Percentiles rank a stretch among this genome's conserved stretches.
phyloP scores from a whole-genome alignment of 2,329 filamentous ascomycete genomes.

The Talaromyces sp. region DNA sequence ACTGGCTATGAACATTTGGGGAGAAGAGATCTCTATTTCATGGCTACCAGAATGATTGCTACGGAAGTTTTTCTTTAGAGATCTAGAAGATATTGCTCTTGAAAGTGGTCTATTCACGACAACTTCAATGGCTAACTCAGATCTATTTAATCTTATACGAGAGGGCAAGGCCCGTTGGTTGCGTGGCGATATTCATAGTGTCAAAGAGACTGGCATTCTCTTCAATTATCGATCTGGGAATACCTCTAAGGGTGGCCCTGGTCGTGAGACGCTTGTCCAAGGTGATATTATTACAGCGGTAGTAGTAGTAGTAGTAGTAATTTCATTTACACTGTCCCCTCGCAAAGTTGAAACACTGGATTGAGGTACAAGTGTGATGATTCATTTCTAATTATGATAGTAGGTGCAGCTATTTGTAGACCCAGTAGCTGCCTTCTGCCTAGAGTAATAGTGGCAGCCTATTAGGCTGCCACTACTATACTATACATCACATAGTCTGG shows the following conservation, averaged over 20 bases:
- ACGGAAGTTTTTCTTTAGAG: slow-evolving; percentile 79
- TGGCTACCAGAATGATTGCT: slow-evolving; percentile 78
- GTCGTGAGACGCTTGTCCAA: slow-evolving; percentile 64
- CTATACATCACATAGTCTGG: slow-evolving; percentile 10
- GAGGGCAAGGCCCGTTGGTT: slow-evolving; percentile 75
- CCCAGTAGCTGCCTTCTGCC: slow-evolving; percentile 12
- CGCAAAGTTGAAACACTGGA: slow-evolving; percentile 5
- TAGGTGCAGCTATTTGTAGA: slow-evolving; percentile 14
- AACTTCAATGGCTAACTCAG: slow-evolving; percentile 83
- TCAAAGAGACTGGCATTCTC: slow-evolving; percentile 64
- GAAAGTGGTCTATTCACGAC: slow-evolving; percentile 73
- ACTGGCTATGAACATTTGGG: slow-evolving; percentile 76
- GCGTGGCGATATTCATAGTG: slow-evolving; percentile 73
- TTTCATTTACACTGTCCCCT: background rate
- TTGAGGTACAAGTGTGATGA: slow-evolving; percentile 13
- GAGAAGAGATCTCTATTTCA: slow-evolving; percentile 72
- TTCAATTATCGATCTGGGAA: slow-evolving; percentile 74
- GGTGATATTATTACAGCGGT: slow-evolving; percentile 72
- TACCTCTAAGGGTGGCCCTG: slow-evolving; percentile 73
- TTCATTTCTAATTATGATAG: slow-evolving; percentile 9
- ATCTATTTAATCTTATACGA: slow-evolving; percentile 75
- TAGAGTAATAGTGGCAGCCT: slow-evolving; percentile 13
- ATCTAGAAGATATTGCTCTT: slow-evolving; percentile 72
- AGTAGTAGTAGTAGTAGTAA: background rate
- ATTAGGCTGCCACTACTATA: slow-evolving; percentile 9